phyloP scores from a whole-genome alignment of 2,329 filamentous ascomycete genomes.

The Ascosphaera apis region DNA sequence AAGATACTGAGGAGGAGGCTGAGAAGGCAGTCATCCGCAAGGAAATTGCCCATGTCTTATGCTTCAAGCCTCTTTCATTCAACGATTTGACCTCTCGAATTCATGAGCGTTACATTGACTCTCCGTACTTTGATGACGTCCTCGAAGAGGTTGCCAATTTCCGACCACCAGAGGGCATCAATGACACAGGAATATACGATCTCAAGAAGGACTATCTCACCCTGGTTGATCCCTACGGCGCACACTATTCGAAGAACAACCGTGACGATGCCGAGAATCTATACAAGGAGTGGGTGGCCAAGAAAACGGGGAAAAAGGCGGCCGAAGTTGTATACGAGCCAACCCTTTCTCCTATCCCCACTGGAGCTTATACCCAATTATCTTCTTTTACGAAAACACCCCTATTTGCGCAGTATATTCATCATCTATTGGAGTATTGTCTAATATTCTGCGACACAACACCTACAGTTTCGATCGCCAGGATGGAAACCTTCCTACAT shows the following conservation, averaged over 20 bases:
- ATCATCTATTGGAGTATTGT: slow-evolving; percentile 67
- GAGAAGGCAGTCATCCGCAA: slow-evolving; percentile 53
- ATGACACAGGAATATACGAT: slow-evolving; percentile 85
- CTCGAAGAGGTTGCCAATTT: slow-evolving; percentile 75
- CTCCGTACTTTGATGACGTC: slow-evolving; percentile 66
- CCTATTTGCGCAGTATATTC: slow-evolving; percentile 75
- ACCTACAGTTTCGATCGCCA: slow-evolving; percentile 53
- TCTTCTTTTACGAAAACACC: slow-evolving; percentile 61
- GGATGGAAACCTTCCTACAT: slow-evolving; percentile 78
- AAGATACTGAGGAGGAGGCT: slow-evolving; percentile 21
- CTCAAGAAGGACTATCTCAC: slow-evolving; percentile 68
- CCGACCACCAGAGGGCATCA: slow-evolving; percentile 71
- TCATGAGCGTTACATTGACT: slow-evolving; percentile 71
- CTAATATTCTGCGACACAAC: slow-evolving; percentile 45
- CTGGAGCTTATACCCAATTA: slow-evolving; percentile 55
- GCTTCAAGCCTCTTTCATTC: slow-evolving; percentile 89
- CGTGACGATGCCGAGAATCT: slow-evolving; percentile 82
- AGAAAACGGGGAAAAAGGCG: slow-evolving; percentile 56
- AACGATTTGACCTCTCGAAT: slow-evolving; percentile 73
- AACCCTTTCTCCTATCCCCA: slow-evolving; percentile 49
- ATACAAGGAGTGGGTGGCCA: slow-evolving; percentile 69
- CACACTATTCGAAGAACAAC: slow-evolving; percentile 92
- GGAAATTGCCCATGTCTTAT: slow-evolving; percentile 81
- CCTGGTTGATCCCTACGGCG: slow-evolving; percentile 82
- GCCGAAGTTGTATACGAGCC: slow-evolving; percentile 86